phyloP scores from a whole-genome alignment of 495 filamentous ascomycete species.

The Neohortaea acidophila region DNA sequence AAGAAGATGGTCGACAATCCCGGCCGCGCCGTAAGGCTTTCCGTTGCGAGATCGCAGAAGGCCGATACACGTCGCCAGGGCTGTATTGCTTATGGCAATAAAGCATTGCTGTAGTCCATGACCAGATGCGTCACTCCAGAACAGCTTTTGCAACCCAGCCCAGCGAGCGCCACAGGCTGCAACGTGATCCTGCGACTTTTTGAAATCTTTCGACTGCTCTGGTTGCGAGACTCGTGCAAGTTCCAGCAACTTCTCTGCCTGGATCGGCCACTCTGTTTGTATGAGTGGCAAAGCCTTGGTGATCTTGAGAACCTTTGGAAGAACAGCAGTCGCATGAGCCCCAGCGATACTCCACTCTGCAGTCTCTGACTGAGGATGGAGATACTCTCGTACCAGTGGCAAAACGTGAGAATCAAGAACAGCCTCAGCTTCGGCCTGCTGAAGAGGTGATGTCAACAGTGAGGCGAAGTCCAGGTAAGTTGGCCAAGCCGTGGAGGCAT shows the following conservation, averaged over 20 bases:
- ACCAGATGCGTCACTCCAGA: conserved; percentile 3
- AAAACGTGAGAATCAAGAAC: conserved; percentile 36
- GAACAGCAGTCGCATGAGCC: conserved; percentile 27
- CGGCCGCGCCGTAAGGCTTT: conserved; percentile 69
- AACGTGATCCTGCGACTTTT: conserved; percentile 50
- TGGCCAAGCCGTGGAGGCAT: conserved; percentile 52
- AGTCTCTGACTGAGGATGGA: conserved; percentile 33
- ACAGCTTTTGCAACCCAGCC: conserved; percentile 36
- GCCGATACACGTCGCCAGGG: conserved; percentile 37
- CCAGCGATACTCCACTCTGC: conserved; percentile 36
- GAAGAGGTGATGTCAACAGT: conserved; percentile 33
- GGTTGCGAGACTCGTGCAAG: conserved; percentile 55
- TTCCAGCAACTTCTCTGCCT: conserved; percentile 41
- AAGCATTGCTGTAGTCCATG: conserved; percentile 21
- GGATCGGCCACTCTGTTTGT: conserved; percentile 35
- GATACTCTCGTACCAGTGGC: conserved; percentile 44
- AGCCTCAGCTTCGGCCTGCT: conserved; percentile 32
- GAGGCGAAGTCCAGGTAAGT: conserved; percentile 48
- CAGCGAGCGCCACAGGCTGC: conserved; percentile 45
- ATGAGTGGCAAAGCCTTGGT: conserved; percentile 25
- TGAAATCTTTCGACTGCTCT: conserved; percentile 61
- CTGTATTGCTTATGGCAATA: conserved; percentile 9
- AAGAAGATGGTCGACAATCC: conserved; percentile 40
- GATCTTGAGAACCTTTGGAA: conserved; percentile 29
- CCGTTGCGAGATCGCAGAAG: conserved; percentile 48